Evolutionary conservation across 345 rosid species (phyloP).

Genomic region (Rhizophora mangle): DNA sequence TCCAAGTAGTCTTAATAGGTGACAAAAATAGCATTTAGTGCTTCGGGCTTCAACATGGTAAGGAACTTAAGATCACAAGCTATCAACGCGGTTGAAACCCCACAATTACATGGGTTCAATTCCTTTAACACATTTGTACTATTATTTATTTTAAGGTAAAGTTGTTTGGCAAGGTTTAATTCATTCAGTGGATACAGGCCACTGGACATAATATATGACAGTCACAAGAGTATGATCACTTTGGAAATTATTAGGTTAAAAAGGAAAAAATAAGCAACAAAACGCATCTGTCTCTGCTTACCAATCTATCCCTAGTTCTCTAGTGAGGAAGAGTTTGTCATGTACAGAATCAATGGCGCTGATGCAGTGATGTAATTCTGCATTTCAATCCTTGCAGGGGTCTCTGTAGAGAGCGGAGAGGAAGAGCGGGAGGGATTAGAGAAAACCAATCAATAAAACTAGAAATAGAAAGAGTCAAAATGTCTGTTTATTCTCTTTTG

Average conservation of each 20-base stretch:
- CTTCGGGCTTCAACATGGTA: too few species aligned
- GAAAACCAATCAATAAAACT: background rate
- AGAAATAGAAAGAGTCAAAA: background rate
- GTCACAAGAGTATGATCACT: background rate
- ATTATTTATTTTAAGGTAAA: background rate
- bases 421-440: background rate
- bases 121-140: too few species aligned
- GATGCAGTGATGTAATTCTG: conserved; percentile 57
- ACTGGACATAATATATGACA: background rate
- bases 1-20: too few species aligned
- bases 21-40: too few species aligned
- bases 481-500: background rate
- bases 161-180: background rate
- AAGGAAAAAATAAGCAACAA: background rate
- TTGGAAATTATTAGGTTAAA: too few species aligned
- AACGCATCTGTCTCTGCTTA: conserved; percentile 23
- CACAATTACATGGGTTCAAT: too few species aligned
- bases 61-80: too few species aligned
- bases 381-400: conserved; percentile 69
- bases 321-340: conserved; percentile 62
- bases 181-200: background rate
- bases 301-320: conserved; percentile 86
- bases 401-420: conserved; percentile 41
- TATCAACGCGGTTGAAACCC: too few species aligned
- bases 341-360: conserved; percentile 51